These are phyloP conservation scores for Eruca vesicaria DNA, from an alignment of 441 rosid species.

Conservation along the genomic window DNA sequence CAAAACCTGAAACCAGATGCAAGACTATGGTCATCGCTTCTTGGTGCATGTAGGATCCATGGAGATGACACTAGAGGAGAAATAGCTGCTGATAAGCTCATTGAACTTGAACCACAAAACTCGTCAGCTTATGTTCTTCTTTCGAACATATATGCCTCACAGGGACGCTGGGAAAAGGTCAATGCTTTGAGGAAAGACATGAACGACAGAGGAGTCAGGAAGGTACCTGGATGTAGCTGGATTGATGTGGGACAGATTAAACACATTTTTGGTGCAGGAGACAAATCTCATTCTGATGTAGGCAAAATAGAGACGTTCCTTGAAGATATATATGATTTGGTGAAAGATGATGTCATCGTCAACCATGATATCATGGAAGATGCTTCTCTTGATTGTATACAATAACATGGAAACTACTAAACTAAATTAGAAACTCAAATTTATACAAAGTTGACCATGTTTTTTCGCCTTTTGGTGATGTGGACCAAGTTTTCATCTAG, in stretches of 20 bases:
- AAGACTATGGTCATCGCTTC: conserved; percentile 83
- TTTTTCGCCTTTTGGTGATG: conserved; percentile 83
- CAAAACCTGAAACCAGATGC: conserved; percentile 63
- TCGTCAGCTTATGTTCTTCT: conserved; percentile 80
- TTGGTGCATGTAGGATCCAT: conserved; percentile 84
- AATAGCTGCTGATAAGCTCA: conserved; percentile 72
- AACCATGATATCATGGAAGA: conserved; percentile 9
- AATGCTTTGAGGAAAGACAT: conserved; percentile 68
- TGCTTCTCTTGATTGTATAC: conserved; percentile 23
- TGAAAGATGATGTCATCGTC: conserved; percentile 30
- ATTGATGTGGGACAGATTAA: conserved; percentile 59
- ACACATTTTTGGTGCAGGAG: conserved; percentile 70
- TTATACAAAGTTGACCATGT: neutral
- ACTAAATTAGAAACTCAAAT: neutral
- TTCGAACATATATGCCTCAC: conserved; percentile 82
- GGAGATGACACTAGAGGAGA: conserved; percentile 81
- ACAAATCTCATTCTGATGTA: conserved; percentile 55
- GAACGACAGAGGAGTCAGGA: conserved; percentile 77
- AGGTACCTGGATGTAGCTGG: conserved; percentile 88
- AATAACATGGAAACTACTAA: neutral
- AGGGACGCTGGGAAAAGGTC: conserved; percentile 77
- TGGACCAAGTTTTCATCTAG: conserved; percentile 77
- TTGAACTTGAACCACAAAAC: conserved; percentile 70
- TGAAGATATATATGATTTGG: conserved; percentile 41
- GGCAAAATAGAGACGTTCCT: conserved; percentile 47